A percentile compares a stretch with the other conserved stretches of the same genome.
These are phyloP conservation scores for Monilinia laxa DNA, from an alignment of 2,329 filamentous ascomycete species.

Conservation along the genomic window DNA sequence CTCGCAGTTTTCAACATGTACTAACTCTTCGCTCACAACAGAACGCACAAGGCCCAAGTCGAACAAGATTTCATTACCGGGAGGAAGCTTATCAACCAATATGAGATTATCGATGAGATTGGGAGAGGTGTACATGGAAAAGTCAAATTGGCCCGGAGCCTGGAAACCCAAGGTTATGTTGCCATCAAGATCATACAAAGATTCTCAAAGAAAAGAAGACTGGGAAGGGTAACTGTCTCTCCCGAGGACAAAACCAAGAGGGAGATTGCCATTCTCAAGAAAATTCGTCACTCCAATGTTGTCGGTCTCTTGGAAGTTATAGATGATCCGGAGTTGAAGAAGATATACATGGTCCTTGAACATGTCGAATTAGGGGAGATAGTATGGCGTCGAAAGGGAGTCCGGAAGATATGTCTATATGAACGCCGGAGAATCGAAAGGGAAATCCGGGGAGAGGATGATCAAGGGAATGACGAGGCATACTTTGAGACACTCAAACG, in stretches of 20 bases:
- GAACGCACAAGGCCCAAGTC: conserved; percentile 86
- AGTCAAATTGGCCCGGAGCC: conserved; percentile 88
- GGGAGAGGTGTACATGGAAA: conserved; percentile 96
- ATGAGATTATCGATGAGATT: conserved; percentile 94
- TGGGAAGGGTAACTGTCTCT: conserved; percentile 76
- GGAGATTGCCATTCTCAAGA: conserved; percentile 97
- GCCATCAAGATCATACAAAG: conserved; percentile 98
- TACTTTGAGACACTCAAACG: conserved; percentile 60
- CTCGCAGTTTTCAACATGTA: background rate
- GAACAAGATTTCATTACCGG: conserved; percentile 87
- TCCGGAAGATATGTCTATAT: conserved; percentile 77
- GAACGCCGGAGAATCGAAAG: conserved; percentile 80
- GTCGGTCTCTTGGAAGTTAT: conserved; percentile 96
- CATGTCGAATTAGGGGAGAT: conserved; percentile 94
- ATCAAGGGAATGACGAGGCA: conserved; percentile 56
- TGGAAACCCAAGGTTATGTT: conserved; percentile 73
- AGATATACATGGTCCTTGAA: conserved; percentile 97
- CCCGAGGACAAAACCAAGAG: conserved; percentile 82
- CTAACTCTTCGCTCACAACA: conserved; percentile 42
- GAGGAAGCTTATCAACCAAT: conserved; percentile 95
- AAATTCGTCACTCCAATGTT: conserved; percentile 95
- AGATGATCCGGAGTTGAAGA: conserved; percentile 92
- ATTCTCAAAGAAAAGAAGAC: conserved; percentile 86
- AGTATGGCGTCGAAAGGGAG: conserved; percentile 85
- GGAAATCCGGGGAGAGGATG: conserved; percentile 61